These are phyloP conservation scores for Diplodia scrobiculata DNA, from an alignment of 2,329 filamentous ascomycete genomes.

Conservation along the genomic window DNA sequence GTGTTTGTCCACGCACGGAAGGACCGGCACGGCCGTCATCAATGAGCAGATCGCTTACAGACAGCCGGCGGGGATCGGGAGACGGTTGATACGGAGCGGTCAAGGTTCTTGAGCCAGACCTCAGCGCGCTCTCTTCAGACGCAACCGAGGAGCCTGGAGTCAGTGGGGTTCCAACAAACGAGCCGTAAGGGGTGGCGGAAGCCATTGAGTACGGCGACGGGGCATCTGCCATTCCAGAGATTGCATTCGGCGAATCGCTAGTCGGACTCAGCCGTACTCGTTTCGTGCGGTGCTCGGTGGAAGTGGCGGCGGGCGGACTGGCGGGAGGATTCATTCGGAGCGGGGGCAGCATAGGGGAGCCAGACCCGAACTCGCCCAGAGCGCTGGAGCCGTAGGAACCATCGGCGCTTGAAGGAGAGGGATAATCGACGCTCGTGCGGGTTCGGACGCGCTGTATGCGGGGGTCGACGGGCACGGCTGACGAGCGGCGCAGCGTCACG, in stretches of 20 bases:
- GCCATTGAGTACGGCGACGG: conserved; percentile 46
- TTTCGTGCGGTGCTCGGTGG: conserved; percentile 42
- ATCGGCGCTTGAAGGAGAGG: conserved; percentile 31
- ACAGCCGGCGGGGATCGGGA: conserved; percentile 57
- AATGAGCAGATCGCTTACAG: conserved; percentile 64
- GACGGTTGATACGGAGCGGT: conserved; percentile 41
- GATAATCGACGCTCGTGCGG: conserved; percentile 34
- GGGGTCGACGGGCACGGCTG: conserved; percentile 22
- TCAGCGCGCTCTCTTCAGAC: conserved; percentile 39
- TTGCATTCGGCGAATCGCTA: conserved; percentile 24
- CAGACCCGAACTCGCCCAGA: not conserved
- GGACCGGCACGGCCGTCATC: conserved; percentile 31
- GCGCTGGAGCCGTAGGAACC: not conserved
- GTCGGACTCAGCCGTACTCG: conserved; percentile 39
- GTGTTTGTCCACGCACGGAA: conserved; percentile 30
- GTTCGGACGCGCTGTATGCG: conserved; percentile 20
- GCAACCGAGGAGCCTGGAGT: conserved; percentile 49
- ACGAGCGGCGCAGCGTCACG: not conserved
- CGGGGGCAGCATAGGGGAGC: conserved; percentile 26
- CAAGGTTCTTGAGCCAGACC: conserved; percentile 33
- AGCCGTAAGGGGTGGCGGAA: conserved; percentile 45
- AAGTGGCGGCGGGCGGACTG: conserved; percentile 5
- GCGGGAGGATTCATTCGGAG: conserved; percentile 2
- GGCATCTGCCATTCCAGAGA: conserved; percentile 35
- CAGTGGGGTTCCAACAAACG: conserved; percentile 49